Base-by-base conservation (phyloP, 164 flowering plant species). In the Nymphaea colorata region DNA sequence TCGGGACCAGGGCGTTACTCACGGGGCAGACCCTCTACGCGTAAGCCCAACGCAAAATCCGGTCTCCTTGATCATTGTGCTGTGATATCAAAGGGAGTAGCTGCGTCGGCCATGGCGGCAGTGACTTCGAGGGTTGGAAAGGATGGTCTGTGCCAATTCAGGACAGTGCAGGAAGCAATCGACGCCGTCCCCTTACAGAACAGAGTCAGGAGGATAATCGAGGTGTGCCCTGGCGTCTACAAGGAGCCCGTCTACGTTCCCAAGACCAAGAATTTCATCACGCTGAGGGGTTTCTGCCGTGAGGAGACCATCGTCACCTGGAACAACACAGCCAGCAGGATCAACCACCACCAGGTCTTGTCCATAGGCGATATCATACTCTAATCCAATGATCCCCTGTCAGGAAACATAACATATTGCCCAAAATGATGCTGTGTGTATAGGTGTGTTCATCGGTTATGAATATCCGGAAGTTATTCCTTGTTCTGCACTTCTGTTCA, bases 221-320 rank as follows among this genome's bases (percentile, higher is more conserved):
- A 90, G 0, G 75, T 94, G 17, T 44, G 84, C 3, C 98, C 97
- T 0, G 98, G 97, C 2, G 69, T 85, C 0, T 94, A 89, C 75
- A 79, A 66, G 68, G 95, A 91, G 78, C 98, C 98, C 2, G 69
- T 94, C 8, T 89, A 91, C 77, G 85, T 91, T 6, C 87, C 97
- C 78, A 94, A 94, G 89, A 91, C 93, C 59, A 91, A 90, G 77
- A 94, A 89, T 67, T 57, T 86, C 77, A 91, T 91, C 64, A 94
- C 98, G 36, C 69, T 94, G 51, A 88, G 95, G 17, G 96, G 85
- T 25, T 64, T 79, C 12, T 12, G 68, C 43, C 96, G 90, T 0
- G 97, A 94, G 71, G 69, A 62, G 64, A 91, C 97, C 41, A 68
- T 94, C 41, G 77, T 94, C 65, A 81, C 88, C 57, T 94, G 97